Conservation (phyloP, 2,329 filamentous ascomycete genomes). For the Thielaviopsis musarum region DNA sequence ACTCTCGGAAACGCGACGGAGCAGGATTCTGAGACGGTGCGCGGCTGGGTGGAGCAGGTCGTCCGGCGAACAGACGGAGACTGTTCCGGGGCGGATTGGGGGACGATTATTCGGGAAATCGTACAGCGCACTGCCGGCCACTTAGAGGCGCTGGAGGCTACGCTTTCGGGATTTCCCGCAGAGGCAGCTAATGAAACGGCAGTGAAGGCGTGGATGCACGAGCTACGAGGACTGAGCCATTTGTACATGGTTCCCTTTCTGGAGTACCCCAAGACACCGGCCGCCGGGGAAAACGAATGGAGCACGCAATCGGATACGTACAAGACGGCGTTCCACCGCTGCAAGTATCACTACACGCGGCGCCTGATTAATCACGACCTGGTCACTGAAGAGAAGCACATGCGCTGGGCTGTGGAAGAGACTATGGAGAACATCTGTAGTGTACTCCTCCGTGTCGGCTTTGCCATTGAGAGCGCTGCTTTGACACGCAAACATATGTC, state of each 20-base stretch:
- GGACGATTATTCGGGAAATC: slow-evolving; percentile 24
- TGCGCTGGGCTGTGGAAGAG: slow-evolving; percentile 25
- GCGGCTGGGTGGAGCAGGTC: slow-evolving; percentile 17
- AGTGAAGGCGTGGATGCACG: slow-evolving; percentile 18
- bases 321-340: slow-evolving; percentile 23
- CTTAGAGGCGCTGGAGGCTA: slow-evolving; percentile 19
- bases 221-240: slow-evolving; percentile 24
- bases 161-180: slow-evolving; percentile 14
- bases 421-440: slow-evolving; percentile 25
- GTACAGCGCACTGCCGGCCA: slow-evolving; percentile 22
- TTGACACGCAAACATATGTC: slow-evolving; percentile 14
- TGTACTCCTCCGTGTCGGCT: slow-evolving; percentile 25
- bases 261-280: slow-evolving; percentile 22
- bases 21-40: slow-evolving; percentile 21
- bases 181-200: slow-evolving; percentile 15
- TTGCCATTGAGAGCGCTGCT: slow-evolving; percentile 26
- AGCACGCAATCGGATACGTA: slow-evolving; percentile 19
- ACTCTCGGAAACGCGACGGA: slow-evolving; percentile 19
- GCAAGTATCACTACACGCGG: slow-evolving; percentile 25
- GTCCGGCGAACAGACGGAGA: slow-evolving; percentile 15
- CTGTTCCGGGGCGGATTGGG: slow-evolving; percentile 29
- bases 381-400: slow-evolving; percentile 20
- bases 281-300: slow-evolving; percentile 17
- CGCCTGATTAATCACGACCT: slow-evolving; percentile 19
- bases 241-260: slow-evolving; percentile 27